These are phyloP conservation scores for Ceratorhiza oryzae-sativae DNA, from an alignment of 1,284 basidiomycete species.

Conservation along the genomic window DNA sequence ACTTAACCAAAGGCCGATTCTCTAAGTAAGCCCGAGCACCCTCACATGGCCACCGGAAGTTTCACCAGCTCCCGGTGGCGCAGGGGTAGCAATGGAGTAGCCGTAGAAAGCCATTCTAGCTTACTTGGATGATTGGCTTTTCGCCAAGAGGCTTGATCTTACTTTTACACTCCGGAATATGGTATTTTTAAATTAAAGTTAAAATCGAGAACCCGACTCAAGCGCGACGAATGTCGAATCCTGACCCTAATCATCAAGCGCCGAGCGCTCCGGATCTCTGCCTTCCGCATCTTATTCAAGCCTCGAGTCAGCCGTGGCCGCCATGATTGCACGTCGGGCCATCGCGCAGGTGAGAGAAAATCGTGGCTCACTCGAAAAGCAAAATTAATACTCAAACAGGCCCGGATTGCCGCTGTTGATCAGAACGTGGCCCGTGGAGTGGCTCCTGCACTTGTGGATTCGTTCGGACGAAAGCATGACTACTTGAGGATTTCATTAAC, in stretches of 20 bases:
- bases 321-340: constrained; percentile 30
- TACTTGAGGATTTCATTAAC: constrained; percentile 88
- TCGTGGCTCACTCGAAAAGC: not conserved
- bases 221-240: no score
- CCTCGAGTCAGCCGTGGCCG: not conserved
- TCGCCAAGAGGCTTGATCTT: no score
- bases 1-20: no score
- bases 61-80: no score
- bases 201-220: no score
- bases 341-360: constrained; percentile 15
- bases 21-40: no score
- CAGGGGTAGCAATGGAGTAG: no score
- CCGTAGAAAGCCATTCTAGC: no score
- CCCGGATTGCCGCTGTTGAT: constrained; percentile 64
- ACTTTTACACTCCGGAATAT: no score
- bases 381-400: constrained; percentile 49
- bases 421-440: constrained; percentile 52
- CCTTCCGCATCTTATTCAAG: not conserved
- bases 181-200: no score
- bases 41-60: no score
- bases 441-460: constrained; percentile 67
- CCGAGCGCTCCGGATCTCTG: constrained; percentile 26
- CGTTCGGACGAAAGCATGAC: constrained; percentile 73
- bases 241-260: constrained; percentile 10
- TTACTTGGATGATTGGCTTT: no score